A percentile compares a stretch with the other conserved stretches of the same genome.
These are phyloP conservation scores for Corymbia maculata DNA, from an alignment of 345 rosid species.

Conservation along the genomic window DNA sequence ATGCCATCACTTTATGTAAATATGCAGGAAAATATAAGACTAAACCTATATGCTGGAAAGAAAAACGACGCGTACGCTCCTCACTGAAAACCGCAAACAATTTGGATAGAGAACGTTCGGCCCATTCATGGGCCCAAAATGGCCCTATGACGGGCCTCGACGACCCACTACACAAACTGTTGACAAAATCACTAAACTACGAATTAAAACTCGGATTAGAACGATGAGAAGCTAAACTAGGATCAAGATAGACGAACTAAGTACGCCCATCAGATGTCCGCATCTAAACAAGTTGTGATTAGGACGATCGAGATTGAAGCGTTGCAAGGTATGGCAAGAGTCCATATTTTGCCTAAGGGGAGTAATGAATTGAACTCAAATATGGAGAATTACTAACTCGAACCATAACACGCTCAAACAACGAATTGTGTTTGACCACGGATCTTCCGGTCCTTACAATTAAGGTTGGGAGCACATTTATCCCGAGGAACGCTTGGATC, in stretches of 20 bases:
- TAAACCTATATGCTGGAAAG: background rate
- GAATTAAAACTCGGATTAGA: background rate
- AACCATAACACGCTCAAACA: background rate
- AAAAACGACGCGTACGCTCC: background rate
- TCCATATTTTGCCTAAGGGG: background rate
- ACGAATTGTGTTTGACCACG: too few species aligned
- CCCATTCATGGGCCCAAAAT: background rate
- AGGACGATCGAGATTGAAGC: background rate
- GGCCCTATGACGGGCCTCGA: background rate
- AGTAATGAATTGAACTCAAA: background rate
- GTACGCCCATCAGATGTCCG: background rate
- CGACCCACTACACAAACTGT: background rate
- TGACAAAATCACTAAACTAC: background rate
- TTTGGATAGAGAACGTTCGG: background rate
- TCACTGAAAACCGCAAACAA: background rate
- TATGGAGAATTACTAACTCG: background rate
- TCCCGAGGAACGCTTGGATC: too few species aligned
- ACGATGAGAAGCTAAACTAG: background rate
- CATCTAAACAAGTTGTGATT: background rate
- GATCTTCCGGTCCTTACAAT: too few species aligned
- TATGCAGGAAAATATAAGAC: too few species aligned
- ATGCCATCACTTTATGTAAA: background rate
- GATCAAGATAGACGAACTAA: background rate
- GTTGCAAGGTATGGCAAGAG: background rate
- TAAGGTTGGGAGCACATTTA: too few species aligned